Conservation (phyloP, 2,329 filamentous ascomycete genomes). For the Colletotrichum sp. region DNA sequence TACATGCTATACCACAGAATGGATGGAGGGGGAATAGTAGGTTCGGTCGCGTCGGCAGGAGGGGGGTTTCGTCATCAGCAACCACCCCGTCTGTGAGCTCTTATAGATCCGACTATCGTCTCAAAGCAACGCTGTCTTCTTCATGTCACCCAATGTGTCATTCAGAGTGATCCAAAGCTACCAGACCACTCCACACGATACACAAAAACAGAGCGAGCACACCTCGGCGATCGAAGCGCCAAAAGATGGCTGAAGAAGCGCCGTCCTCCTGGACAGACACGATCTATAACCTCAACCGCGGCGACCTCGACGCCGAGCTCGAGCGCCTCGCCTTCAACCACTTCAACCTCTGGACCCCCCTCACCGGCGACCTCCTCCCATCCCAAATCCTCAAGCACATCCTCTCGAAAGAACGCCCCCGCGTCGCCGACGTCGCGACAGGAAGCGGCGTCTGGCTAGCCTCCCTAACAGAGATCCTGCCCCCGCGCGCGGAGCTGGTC, state of each 20-base stretch:
- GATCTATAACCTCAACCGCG: slow-evolving; percentile 11
- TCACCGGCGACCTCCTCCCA: slow-evolving; percentile 8
- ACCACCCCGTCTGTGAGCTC: not conserved
- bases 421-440: slow-evolving; percentile 25
- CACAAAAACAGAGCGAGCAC: not conserved
- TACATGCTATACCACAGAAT: not conserved
- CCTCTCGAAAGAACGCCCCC: not conserved
- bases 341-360: slow-evolving; percentile 13
- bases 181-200: not conserved
- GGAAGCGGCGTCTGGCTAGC: slow-evolving; percentile 27
- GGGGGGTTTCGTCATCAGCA: not conserved
- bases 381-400: not conserved
- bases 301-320: not conserved
- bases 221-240: not conserved
- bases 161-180: not conserved
- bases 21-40: not conserved
- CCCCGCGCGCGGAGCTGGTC: slow-evolving; percentile 5
- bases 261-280: not conserved
- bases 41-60: not conserved
- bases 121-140: not conserved
- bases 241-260: not conserved
- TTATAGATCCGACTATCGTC: not conserved
- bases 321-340: slow-evolving; percentile 16
- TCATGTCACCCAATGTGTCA: not conserved
- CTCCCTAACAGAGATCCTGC: slow-evolving; percentile 10